phyloP scores from a whole-genome alignment of 306 rosid genomes.

The Malus sylvestris region DNA sequence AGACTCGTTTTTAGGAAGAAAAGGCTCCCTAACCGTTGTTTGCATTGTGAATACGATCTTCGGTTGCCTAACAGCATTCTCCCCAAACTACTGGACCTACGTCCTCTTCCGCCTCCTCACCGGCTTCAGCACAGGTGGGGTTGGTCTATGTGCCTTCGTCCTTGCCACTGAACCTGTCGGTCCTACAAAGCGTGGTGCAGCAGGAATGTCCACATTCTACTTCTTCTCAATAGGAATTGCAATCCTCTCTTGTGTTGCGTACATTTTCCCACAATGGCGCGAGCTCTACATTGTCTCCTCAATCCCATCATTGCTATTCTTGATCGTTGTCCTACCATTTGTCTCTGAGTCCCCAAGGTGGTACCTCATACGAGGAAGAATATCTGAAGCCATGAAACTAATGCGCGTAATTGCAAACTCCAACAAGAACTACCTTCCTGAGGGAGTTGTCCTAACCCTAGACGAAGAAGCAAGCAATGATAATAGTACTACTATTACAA shows the following conservation, averaged over 20 bases:
- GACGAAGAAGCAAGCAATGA: slow-evolving; percentile 45
- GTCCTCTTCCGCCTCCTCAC: slow-evolving; percentile 72
- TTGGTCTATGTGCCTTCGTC: slow-evolving; percentile 80
- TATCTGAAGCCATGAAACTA: slow-evolving; percentile 49
- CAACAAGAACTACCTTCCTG: slow-evolving; percentile 54
- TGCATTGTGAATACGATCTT: slow-evolving; percentile 61
- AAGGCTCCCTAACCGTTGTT: slow-evolving; percentile 68
- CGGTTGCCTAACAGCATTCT: slow-evolving; percentile 66
- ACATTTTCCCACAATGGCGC: slow-evolving; percentile 61
- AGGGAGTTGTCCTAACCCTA: slow-evolving; percentile 33
- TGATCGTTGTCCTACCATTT: slow-evolving; percentile 52
- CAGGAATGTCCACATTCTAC: slow-evolving; percentile 91
- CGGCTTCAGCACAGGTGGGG: slow-evolving; percentile 81
- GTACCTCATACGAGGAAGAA: slow-evolving; percentile 70
- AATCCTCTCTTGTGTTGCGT: slow-evolving; percentile 55
- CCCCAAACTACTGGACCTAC: slow-evolving; percentile 51
- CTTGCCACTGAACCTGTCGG: slow-evolving; percentile 77
- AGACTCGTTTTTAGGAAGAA: slow-evolving; percentile 75
- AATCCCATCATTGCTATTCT: slow-evolving; percentile 63
- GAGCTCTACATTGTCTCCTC: slow-evolving; percentile 61
- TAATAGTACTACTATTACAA: neutral
- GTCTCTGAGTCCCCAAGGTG: slow-evolving; percentile 89
- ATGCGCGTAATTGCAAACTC: slow-evolving; percentile 56
- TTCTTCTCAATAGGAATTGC: slow-evolving; percentile 86
- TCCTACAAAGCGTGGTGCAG: slow-evolving; percentile 54